phyloP scores from a whole-genome alignment of 192 early-diverging fungal genomes.

The Coemansia sp. region DNA sequence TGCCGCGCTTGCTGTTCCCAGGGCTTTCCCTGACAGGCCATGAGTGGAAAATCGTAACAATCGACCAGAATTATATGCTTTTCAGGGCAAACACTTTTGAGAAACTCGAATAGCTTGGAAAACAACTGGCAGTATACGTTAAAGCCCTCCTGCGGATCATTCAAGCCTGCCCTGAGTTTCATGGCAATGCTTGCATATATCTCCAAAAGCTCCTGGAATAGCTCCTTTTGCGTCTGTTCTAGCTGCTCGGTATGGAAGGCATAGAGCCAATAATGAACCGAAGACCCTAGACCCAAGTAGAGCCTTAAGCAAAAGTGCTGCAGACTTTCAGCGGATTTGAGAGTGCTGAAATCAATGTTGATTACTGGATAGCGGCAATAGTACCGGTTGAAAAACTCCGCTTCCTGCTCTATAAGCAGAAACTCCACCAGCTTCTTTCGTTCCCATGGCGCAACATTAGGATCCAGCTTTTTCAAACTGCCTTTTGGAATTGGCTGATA shows the following conservation, averaged over 20 bases:
- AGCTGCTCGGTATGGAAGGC: too few species aligned
- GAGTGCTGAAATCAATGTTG: neutral
- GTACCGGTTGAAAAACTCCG: neutral
- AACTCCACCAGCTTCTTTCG: slow-evolving; percentile 5
- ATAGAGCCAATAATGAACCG: too few species aligned
- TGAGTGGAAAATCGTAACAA: neutral
- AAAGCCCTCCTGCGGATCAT: neutral
- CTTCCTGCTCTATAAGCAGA: neutral
- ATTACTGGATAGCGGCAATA: slow-evolving; percentile 4
- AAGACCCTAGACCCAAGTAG: too few species aligned
- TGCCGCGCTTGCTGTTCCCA: neutral
- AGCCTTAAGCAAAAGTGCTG: too few species aligned
- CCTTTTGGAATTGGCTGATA: neutral
- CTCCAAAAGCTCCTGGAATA: neutral
- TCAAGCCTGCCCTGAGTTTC: neutral
- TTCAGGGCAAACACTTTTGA: neutral
- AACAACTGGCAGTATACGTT: neutral
- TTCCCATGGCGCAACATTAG: neutral
- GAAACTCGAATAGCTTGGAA: neutral
- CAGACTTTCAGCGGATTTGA: too few species aligned
- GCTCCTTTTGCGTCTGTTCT: too few species aligned
- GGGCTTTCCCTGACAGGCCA: neutral
- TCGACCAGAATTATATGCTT: slow-evolving; percentile 1
- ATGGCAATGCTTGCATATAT: neutral
- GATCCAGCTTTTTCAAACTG: neutral